A percentile compares a stretch with the other conserved stretches of the same genome.
Conservation (phyloP, 2,329 filamentous ascomycete genomes). For the Parastagonospora nodorum region DNA sequence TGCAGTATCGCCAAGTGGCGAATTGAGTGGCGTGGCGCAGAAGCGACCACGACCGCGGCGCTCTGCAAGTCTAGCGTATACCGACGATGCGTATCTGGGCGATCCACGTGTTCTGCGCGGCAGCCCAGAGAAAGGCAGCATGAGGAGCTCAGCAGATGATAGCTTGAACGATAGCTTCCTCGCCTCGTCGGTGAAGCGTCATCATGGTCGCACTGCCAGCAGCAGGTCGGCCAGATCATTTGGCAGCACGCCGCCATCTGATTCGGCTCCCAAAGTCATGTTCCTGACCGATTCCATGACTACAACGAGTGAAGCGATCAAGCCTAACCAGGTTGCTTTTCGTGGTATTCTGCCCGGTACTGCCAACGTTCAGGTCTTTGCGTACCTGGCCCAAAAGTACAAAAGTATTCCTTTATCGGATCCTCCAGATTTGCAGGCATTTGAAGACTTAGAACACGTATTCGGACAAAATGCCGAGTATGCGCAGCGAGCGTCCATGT, state of each 20-base stretch:
- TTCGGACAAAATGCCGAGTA: conserved; percentile 61
- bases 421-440: conserved; percentile 46
- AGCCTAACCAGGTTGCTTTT: conserved; percentile 55
- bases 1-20: conserved; percentile 62
- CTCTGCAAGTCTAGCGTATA: conserved; percentile 48
- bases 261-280: conserved; percentile 54
- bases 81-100: conserved; percentile 44
- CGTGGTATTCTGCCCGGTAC: conserved; percentile 55
- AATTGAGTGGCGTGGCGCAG: conserved; percentile 61
- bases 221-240: conserved; percentile 58
- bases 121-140: conserved; percentile 53
- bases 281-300: conserved; percentile 58
- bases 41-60: conserved; percentile 53
- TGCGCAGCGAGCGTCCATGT: conserved; percentile 56
- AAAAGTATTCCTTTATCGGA: conserved; percentile 47
- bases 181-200: conserved; percentile 54
- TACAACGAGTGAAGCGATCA: conserved; percentile 46
- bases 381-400: conserved; percentile 53
- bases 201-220: conserved; percentile 53
- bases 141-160: conserved; percentile 61
- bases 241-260: conserved; percentile 58
- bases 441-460: conserved; percentile 43
- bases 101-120: conserved; percentile 51
- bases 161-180: conserved; percentile 61
- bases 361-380: conserved; percentile 44